Conservation (phyloP, 257 asterid genomes). For the Penstemon davidsonii region DNA sequence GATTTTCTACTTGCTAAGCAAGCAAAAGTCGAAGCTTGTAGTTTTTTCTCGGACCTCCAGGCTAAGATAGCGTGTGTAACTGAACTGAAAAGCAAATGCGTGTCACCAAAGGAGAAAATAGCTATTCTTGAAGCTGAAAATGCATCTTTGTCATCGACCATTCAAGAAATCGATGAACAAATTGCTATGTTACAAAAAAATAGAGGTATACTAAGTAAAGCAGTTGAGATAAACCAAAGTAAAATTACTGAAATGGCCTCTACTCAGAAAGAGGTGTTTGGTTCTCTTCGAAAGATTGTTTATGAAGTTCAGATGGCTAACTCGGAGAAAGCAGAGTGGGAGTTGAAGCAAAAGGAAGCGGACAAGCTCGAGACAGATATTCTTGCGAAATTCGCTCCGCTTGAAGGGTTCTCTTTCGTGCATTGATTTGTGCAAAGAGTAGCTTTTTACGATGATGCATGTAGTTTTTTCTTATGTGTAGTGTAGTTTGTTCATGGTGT, state of each 20-base stretch:
- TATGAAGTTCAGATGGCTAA: constrained; percentile 43
- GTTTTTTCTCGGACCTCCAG: constrained; percentile 37
- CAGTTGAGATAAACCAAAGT: constrained; percentile 25
- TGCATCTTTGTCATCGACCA: constrained; percentile 23
- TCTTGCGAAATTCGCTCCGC: constrained; percentile 36
- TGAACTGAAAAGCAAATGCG: constrained; percentile 34
- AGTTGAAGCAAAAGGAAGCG: constrained; percentile 34
- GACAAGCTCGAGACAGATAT: constrained; percentile 36
- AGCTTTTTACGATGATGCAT: neutral
- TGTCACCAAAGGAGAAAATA: constrained; percentile 32
- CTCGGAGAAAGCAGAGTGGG: constrained; percentile 34
- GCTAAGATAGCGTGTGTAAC: constrained; percentile 27
- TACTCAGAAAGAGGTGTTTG: constrained; percentile 29
- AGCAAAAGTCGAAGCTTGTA: constrained; percentile 24
- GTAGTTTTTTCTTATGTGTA: neutral
- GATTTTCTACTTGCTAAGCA: constrained; percentile 33
- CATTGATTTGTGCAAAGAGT: neutral
- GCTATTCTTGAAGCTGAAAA: constrained; percentile 37
- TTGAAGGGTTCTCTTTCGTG: constrained; percentile 36
- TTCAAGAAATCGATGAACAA: constrained; percentile 37
- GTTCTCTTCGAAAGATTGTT: constrained; percentile 36
- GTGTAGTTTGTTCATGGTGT: neutral
- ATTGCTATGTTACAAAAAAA: constrained; percentile 38
- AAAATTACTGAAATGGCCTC: constrained; percentile 27
- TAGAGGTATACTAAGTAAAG: constrained; percentile 22